Evolutionary conservation across 1,284 basidiomycete genomes (phyloP).

Genomic region (Moesziomyces parantarcticus): DNA sequence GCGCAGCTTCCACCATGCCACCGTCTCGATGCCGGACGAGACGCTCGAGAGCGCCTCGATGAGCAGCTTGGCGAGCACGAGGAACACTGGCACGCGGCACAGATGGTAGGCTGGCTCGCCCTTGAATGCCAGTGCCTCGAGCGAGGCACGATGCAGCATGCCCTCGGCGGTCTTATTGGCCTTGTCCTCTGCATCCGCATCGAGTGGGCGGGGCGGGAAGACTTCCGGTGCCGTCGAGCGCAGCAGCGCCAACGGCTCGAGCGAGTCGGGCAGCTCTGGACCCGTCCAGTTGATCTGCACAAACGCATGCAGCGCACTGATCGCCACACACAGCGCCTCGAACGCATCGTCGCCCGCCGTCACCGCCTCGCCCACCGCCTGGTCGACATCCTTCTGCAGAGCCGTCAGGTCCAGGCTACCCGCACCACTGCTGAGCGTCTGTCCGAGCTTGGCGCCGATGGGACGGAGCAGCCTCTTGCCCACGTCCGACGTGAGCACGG

Average conservation of each 20-base stretch:
- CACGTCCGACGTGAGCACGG: constrained; percentile 59
- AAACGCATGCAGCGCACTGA: constrained; percentile 87
- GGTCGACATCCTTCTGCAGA: constrained; percentile 25
- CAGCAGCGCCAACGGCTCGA: constrained; percentile 66
- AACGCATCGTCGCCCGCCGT: constrained; percentile 1
- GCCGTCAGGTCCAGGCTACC: constrained; percentile 19
- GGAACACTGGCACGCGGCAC: constrained; percentile 76
- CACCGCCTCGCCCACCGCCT: constrained; percentile 9
- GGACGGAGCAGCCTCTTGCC: constrained; percentile 57
- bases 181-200: constrained; percentile 68
- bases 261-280: constrained; percentile 76
- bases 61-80: constrained; percentile 81
- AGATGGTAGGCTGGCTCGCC: constrained; percentile 98
- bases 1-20: constrained; percentile 80
- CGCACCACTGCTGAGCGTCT: constrained; percentile 25
- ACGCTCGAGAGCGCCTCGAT: constrained; percentile 70
- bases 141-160: constrained; percentile 74
- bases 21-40: constrained; percentile 19
- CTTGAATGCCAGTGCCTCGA: constrained; percentile 81
- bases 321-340: constrained; percentile 74
- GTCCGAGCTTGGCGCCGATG: constrained; percentile 23
- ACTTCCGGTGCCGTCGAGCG: constrained; percentile 64
- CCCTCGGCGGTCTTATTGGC: constrained; percentile 33
- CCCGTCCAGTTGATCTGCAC: constrained; percentile 97
- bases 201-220: constrained; percentile 71